Conservation (phyloP, 2,329 filamentous ascomycete species). For the Ophiostoma tasmaniense region DNA sequence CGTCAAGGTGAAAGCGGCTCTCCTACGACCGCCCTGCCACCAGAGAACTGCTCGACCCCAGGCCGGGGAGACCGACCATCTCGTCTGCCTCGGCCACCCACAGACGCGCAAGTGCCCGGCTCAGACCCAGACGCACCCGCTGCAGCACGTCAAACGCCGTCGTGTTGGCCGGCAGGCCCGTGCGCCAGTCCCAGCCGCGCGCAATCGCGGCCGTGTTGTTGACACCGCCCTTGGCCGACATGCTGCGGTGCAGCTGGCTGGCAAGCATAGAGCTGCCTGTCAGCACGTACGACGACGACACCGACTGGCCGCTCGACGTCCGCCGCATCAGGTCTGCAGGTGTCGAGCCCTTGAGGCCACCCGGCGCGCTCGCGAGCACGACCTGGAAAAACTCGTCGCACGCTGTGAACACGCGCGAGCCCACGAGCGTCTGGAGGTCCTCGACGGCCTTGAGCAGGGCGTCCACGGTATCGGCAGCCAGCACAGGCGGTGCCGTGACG, state of each 20-base stretch:
- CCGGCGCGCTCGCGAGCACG: constrained; percentile 62
- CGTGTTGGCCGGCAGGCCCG: constrained; percentile 45
- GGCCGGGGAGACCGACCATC: constrained; percentile 9
- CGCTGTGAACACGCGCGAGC: constrained; percentile 60
- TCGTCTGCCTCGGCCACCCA: constrained; percentile 60
- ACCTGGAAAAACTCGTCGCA: constrained; percentile 73
- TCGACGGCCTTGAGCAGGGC: constrained; percentile 68
- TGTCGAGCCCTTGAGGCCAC: constrained; percentile 45
- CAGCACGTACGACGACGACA: constrained; percentile 54
- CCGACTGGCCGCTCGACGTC: constrained; percentile 35
- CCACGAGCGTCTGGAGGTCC: constrained; percentile 64
- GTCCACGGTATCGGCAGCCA: constrained; percentile 66
- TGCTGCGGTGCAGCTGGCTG: constrained; percentile 52
- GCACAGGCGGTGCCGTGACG: constrained; percentile 23
- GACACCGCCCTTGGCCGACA: constrained; percentile 41
- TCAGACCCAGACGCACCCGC: constrained; percentile 63
- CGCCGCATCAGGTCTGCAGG: constrained; percentile 51
- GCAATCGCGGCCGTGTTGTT: constrained; percentile 26
- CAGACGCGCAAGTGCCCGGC: constrained; percentile 61
- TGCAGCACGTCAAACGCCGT: constrained; percentile 63
- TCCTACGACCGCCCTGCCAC: constrained; percentile 14
- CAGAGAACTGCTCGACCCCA: neutral
- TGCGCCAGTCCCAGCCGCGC: constrained; percentile 50
- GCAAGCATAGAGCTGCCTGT: constrained; percentile 66
- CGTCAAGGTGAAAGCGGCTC: neutral